Base-by-base conservation (phyloP, 306 rosid species). In the Mimosa pudica region DNA sequence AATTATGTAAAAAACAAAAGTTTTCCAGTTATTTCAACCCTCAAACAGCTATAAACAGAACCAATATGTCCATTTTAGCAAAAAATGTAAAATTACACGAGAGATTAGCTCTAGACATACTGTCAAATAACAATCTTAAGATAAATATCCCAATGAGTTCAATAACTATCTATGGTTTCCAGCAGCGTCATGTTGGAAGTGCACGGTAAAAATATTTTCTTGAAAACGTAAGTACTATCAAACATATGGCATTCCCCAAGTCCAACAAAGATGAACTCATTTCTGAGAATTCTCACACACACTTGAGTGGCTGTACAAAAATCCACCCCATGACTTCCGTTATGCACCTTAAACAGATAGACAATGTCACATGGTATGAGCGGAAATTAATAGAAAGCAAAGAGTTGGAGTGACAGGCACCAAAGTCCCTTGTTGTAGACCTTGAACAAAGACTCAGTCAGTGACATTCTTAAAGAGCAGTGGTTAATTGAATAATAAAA, bases 1-100 rank as follows among this genome's bases (percentile, higher is more conserved):
- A 84, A 84, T 81, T 87, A 75, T 44, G 66, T 73, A 79, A 70
- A 13, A 79, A 70, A 13, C 86, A 76, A 17, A 24, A 10, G 16
- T 30, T 41, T 79, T 82, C 73, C 42, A 73, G 12, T 58, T 51
- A 17, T 71, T 82, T 49, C 32, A 77, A 7, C 68, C 42, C 16
- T 71, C 44, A 48, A 79, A 58, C 66, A 4, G 45, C 57, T 71
- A 46, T 8, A 88, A 54, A 67, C 61, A 47, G 52, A 73, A 45
- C 54, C 41, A 58, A 77, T 24, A 58, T 41, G 51, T 75, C 74
- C 70, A 58, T 41, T 57, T 36, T 12, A 51, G 64, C 70, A 71
- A 46, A 47, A 24, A 81, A 77, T 52, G 67, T 58, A 45, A 61
- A 55, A 78, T 20, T 55, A 16, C 48, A 62, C 24, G 13, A 30